A percentile compares a stretch with the other conserved stretches of the same genome.
Evolutionary conservation across 78 protist species (phyloP).

Genomic region (Bodo saltans): DNA sequence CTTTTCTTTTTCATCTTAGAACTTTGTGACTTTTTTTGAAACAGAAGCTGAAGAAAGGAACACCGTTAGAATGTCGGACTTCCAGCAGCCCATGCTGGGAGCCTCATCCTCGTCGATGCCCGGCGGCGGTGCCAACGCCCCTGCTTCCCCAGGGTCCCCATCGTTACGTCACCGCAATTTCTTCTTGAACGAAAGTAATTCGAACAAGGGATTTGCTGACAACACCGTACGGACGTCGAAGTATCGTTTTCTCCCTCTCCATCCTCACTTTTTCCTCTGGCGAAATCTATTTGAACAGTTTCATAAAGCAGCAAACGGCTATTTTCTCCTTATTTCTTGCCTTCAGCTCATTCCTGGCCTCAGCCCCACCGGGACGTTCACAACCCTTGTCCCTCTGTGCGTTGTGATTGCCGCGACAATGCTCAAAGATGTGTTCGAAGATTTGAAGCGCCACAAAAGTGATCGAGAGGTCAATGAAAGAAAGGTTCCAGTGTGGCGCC

Average conservation of each 20-base stretch:
- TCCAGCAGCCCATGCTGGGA: no score
- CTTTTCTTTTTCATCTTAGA: no score
- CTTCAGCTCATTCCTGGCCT: constrained; percentile 35
- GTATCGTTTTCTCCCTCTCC: not conserved
- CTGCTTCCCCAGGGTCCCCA: no score
- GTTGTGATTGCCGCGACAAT: not conserved
- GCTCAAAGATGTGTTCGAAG: constrained; percentile 26
- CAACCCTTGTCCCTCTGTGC: constrained; percentile 15
- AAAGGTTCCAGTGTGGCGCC: not conserved
- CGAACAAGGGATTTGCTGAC: constrained; percentile 2
- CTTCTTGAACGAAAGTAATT: no score
- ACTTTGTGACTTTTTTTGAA: no score
- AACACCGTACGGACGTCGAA: constrained; percentile 15
- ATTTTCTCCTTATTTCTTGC: constrained; percentile 49
- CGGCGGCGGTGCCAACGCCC: no score
- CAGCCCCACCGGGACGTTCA: constrained; percentile 23
- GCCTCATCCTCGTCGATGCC: no score
- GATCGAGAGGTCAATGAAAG: constrained; percentile 39
- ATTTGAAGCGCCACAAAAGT: constrained; percentile 10
- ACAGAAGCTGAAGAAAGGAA: no score
- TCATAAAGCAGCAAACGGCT: constrained; percentile 50
- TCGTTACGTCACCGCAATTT: no score
- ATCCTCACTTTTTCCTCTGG: constrained; percentile 27
- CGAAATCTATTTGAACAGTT: constrained; percentile 52
- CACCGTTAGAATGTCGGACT: no score